phyloP scores from a whole-genome alignment of 768 basidiomycete species.

The Phanerodontia chrysosporium region DNA sequence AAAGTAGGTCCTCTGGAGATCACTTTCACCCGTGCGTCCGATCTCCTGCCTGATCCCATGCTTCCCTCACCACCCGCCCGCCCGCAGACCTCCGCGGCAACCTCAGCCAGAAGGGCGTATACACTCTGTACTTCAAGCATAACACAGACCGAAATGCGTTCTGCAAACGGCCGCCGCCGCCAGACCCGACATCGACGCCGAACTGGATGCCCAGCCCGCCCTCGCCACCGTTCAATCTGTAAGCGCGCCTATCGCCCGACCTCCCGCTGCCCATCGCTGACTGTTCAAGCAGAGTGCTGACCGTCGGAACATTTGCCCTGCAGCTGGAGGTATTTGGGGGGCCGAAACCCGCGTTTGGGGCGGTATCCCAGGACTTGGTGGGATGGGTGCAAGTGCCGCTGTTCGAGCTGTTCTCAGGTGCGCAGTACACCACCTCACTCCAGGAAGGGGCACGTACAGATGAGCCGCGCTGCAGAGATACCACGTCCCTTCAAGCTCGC shows the following conservation, averaged over 20 bases:
- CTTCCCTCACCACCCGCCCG: background rate
- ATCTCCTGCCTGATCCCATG: no score
- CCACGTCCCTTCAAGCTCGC: background rate
- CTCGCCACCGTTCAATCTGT: background rate
- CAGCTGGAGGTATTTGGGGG: background rate
- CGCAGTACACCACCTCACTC: background rate
- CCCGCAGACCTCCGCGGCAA: background rate
- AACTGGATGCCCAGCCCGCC: background rate
- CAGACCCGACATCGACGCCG: background rate
- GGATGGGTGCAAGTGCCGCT: background rate
- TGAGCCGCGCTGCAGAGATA: background rate
- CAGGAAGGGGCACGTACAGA: background rate
- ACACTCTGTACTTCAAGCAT: background rate
- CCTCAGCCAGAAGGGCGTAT: background rate
- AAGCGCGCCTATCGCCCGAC: background rate
- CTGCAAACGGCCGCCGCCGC: background rate
- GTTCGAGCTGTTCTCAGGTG: background rate
- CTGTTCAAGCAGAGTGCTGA: background rate
- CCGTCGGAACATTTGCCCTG: background rate
- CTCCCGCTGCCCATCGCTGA: background rate
- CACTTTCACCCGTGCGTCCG: no score
- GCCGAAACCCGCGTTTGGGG: background rate
- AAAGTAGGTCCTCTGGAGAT: no score
- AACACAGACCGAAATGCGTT: background rate
- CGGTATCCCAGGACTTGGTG: background rate